Conservation (phyloP, 495 filamentous ascomycete species). For the Penicillium arizonense region DNA sequence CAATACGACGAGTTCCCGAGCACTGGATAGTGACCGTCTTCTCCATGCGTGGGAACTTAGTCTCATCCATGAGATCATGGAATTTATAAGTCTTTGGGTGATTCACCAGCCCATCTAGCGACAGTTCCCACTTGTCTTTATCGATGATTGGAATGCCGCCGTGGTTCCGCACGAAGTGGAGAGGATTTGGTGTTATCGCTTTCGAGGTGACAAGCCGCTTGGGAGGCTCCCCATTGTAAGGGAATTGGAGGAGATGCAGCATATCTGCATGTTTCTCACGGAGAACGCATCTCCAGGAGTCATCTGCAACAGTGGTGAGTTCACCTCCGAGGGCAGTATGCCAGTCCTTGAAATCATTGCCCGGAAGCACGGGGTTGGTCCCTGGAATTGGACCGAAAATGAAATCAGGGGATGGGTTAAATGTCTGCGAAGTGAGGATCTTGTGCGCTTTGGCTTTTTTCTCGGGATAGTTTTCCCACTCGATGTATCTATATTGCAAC, state of each 20-base stretch:
- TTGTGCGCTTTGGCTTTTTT: constrained; percentile 58
- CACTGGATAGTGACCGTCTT: constrained; percentile 63
- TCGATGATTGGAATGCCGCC: constrained; percentile 64
- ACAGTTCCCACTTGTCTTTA: constrained; percentile 46
- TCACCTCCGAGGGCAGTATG: constrained; percentile 58
- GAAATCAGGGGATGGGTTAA: constrained; percentile 57
- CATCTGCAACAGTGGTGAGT: constrained; percentile 46
- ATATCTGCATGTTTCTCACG: constrained; percentile 64
- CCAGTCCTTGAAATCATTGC: constrained; percentile 64
- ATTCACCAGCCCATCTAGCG: constrained; percentile 56
- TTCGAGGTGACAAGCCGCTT: constrained; percentile 45
- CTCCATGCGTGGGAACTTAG: constrained; percentile 52
- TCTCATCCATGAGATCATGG: constrained; percentile 55
- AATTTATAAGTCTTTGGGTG: constrained; percentile 52
- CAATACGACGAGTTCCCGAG: constrained; percentile 64
- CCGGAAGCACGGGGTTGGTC: constrained; percentile 62
- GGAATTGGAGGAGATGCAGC: constrained; percentile 67
- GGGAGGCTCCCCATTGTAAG: constrained; percentile 68
- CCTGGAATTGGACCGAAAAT: constrained; percentile 56
- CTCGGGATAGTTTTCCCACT: constrained; percentile 69
- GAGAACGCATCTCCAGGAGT: constrained; percentile 57
- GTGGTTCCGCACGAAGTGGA: constrained; percentile 68
- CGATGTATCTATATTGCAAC: constrained; percentile 45
- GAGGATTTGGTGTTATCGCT: constrained; percentile 56
- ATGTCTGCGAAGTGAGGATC: constrained; percentile 55